phyloP scores from a whole-genome alignment of 108 stramenopile genomes.

The Schizochytrium sp. region DNA sequence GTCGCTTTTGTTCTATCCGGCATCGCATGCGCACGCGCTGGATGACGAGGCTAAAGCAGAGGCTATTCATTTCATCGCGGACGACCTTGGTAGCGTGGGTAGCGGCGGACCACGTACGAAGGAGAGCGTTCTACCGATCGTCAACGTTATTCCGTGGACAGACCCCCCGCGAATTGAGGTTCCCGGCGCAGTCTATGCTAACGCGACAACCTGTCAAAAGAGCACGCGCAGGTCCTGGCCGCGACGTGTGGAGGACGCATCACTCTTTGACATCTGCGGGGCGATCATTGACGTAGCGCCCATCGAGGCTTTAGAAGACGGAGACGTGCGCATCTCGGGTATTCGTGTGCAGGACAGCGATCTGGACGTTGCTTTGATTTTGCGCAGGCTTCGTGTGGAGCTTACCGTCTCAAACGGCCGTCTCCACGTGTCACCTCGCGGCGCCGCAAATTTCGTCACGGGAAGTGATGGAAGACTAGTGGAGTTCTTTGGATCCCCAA shows the following conservation, averaged over 20 bases:
- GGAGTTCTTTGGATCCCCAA: neutral
- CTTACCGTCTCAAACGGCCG: neutral
- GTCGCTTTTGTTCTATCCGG: neutral
- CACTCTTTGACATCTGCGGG: neutral
- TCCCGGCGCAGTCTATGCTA: neutral
- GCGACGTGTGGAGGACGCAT: neutral
- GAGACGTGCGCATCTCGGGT: neutral
- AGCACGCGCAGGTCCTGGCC: neutral
- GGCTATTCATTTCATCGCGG: neutral
- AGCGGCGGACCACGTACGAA: neutral
- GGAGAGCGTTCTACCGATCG: neutral
- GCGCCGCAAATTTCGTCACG: neutral
- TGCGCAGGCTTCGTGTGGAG: neutral
- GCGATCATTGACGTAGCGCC: neutral
- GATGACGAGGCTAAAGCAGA: neutral
- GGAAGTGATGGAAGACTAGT: neutral
- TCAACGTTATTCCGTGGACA: neutral
- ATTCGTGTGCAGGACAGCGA: neutral
- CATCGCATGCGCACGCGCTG: neutral
- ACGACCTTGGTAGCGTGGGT: neutral
- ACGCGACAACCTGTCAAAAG: neutral
- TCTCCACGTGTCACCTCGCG: neutral
- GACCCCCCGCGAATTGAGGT: neutral
- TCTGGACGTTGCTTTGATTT: neutral
- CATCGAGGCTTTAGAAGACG: neutral